These are phyloP conservation scores for Avicennia marina DNA, from an alignment of 257 asterid species.

Conservation along the genomic window DNA sequence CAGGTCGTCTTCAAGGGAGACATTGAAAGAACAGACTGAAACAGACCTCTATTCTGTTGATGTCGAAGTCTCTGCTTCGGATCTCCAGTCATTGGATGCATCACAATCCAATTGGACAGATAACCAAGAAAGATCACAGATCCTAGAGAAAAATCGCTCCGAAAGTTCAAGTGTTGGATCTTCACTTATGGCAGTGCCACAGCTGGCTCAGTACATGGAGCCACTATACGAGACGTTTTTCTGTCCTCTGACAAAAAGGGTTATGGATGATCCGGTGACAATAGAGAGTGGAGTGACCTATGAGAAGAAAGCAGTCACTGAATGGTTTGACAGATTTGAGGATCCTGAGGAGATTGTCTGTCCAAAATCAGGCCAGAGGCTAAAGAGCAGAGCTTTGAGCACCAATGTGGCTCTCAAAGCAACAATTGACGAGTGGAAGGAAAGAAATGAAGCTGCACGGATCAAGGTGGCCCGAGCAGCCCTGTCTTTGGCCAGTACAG, in stretches of 20 bases:
- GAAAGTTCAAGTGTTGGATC: constrained; percentile 27
- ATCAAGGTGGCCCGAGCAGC: constrained; percentile 73
- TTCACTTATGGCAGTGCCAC: constrained; percentile 32
- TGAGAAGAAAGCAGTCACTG: constrained; percentile 48
- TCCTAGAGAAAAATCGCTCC: constrained; percentile 11
- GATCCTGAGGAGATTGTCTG: constrained; percentile 40
- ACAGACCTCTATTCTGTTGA: constrained; percentile 62
- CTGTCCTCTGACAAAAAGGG: constrained; percentile 62
- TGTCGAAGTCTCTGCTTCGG: constrained; percentile 34
- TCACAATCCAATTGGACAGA: constrained; percentile 24
- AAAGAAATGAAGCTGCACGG: constrained; percentile 67
- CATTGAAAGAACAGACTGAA: constrained; percentile 26
- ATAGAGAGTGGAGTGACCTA: constrained; percentile 71
- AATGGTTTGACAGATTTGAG: constrained; percentile 41
- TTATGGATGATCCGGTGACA: constrained; percentile 82
- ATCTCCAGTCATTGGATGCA: constrained; percentile 25
- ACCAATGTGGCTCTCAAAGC: constrained; percentile 61
- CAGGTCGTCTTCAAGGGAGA: constrained; percentile 7
- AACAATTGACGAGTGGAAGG: constrained; percentile 70
- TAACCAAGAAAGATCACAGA: constrained; percentile 21
- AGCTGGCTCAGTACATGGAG: constrained; percentile 56
- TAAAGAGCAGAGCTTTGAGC: constrained; percentile 39
- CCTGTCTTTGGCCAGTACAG: constrained; percentile 58
- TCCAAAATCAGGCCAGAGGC: constrained; percentile 53
- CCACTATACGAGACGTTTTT: constrained; percentile 68